phyloP scores from a whole-genome alignment of 75 land plant genomes.

The Pinus albicaulis region DNA sequence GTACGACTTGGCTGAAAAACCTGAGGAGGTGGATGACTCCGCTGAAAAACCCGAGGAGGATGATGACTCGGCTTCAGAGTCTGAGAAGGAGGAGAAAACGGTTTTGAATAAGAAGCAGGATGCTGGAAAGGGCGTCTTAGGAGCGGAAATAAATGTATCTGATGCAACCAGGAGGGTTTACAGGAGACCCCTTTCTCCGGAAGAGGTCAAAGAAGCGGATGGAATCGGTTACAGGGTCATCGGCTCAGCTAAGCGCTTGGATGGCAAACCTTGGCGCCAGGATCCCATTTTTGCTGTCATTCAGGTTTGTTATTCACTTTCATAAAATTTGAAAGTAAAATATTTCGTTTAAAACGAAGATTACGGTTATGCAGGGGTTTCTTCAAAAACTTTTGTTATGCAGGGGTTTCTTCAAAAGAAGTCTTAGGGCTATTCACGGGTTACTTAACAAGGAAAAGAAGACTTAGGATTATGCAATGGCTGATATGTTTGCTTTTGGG shows the following conservation, averaged over 20 bases:
- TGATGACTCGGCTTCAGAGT: too few relatives aligned
- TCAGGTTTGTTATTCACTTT: neutral
- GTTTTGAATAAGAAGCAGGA: too few relatives aligned
- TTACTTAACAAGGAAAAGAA: neutral
- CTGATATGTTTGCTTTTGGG: slow-evolving; percentile 2
- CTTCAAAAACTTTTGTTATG: neutral
- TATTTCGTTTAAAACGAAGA: neutral
- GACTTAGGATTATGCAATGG: neutral
- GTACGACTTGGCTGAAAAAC: too few relatives aligned
- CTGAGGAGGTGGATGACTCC: too few relatives aligned
- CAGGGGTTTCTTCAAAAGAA: neutral
- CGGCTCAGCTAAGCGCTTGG: neutral
- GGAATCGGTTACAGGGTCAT: slow-evolving; percentile 5
- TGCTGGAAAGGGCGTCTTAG: too few relatives aligned
- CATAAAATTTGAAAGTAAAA: neutral
- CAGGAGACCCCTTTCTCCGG: neutral
- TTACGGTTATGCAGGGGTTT: neutral
- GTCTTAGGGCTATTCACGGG: neutral
- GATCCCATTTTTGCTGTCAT: neutral
- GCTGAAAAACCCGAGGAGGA: too few relatives aligned
- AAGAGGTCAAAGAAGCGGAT: neutral
- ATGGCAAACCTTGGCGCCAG: neutral
- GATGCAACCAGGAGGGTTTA: slow-evolving; percentile 1
- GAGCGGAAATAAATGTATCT: too few relatives aligned
- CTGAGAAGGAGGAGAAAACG: too few relatives aligned